Percentiles rank a stretch among this genome's conserved stretches.
These are phyloP conservation scores for Chaetoceros tenuissimus DNA, from an alignment of 108 stramenopile genomes.

Conservation along the genomic window DNA sequence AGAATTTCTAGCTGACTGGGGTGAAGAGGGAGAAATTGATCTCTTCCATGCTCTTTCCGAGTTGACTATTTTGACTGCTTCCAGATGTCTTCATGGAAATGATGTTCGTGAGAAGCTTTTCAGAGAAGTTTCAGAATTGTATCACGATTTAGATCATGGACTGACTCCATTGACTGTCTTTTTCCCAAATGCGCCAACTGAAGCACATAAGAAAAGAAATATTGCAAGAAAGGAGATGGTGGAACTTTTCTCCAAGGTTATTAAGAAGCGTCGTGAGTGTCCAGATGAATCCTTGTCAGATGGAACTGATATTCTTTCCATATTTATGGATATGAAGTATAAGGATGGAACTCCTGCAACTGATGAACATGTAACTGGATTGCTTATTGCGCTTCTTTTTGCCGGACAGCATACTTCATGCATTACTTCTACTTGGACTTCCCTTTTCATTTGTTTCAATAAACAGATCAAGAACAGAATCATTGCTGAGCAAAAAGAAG, in stretches of 20 bases:
- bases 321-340: constrained; percentile 98
- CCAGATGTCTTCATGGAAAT: constrained; percentile 94
- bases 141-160: constrained; percentile 96
- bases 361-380: constrained; percentile 93
- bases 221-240: constrained; percentile 89
- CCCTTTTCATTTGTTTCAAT: constrained; percentile 79
- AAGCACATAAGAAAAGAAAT: constrained; percentile 76
- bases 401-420: constrained; percentile 99
- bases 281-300: constrained; percentile 50
- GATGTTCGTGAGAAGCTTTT: constrained; percentile 96
- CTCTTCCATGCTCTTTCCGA: constrained; percentile 83
- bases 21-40: constrained; percentile 76
- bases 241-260: constrained; percentile 86
- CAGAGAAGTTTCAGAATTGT: constrained; percentile 87
- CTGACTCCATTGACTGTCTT: constrained; percentile 97
- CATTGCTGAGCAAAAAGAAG: constrained; percentile 66
- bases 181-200: constrained; percentile 91
- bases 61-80: constrained; percentile 95
- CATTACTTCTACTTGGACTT: constrained; percentile 96
- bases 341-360: constrained; percentile 89
- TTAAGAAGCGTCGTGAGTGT: constrained; percentile 75
- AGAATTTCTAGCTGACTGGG: constrained; percentile 66
- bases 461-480: constrained; percentile 72
- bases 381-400: constrained; percentile 96
- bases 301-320: constrained; percentile 91